These are phyloP conservation scores for Phytophthora colocasiae DNA, from an alignment of 352 stramenopile genomes.

Conservation along the genomic window DNA sequence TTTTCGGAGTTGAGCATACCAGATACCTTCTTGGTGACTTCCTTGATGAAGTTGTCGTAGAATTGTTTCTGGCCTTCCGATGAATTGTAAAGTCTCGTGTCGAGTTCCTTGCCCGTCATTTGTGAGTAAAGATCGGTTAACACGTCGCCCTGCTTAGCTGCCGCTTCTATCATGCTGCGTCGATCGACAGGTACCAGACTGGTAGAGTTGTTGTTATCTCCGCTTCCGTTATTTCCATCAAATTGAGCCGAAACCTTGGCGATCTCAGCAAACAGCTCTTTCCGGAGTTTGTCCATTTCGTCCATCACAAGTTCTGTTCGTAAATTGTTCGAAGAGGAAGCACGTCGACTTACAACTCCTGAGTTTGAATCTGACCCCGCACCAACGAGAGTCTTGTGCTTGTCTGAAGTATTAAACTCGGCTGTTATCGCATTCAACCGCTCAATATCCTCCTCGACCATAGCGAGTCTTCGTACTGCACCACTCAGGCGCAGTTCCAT, in stretches of 20 bases:
- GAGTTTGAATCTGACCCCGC: neutral
- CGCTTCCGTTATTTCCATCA: slow-evolving; percentile 18
- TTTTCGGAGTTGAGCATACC: slow-evolving; percentile 62
- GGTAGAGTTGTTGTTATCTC: slow-evolving; percentile 17
- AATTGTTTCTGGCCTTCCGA: slow-evolving; percentile 62
- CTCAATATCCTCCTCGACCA: slow-evolving; percentile 75
- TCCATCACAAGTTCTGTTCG: slow-evolving; percentile 42
- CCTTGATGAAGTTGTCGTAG: slow-evolving; percentile 77
- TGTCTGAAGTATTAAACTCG: slow-evolving; percentile 33
- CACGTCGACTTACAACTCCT: slow-evolving; percentile 5
- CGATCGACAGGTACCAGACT: slow-evolving; percentile 31
- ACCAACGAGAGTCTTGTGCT: slow-evolving; percentile 1
- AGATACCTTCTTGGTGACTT: slow-evolving; percentile 84
- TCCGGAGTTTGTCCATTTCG: slow-evolving; percentile 56
- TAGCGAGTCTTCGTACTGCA: slow-evolving; percentile 55
- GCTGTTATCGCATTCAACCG: slow-evolving; percentile 45
- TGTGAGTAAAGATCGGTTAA: slow-evolving; percentile 64
- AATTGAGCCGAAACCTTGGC: slow-evolving; percentile 46
- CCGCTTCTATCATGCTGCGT: slow-evolving; percentile 26
- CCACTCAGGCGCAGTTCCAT: slow-evolving; percentile 69
- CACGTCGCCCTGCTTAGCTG: slow-evolving; percentile 50
- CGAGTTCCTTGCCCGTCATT: slow-evolving; percentile 61
- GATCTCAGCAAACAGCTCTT: slow-evolving; percentile 63
- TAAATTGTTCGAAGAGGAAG: slow-evolving; percentile 32
- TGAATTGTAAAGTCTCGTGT: slow-evolving; percentile 51